Evolutionary conservation across 371 early-diverging fungal genomes (phyloP).

Genomic region (Mortierella sp.): DNA sequence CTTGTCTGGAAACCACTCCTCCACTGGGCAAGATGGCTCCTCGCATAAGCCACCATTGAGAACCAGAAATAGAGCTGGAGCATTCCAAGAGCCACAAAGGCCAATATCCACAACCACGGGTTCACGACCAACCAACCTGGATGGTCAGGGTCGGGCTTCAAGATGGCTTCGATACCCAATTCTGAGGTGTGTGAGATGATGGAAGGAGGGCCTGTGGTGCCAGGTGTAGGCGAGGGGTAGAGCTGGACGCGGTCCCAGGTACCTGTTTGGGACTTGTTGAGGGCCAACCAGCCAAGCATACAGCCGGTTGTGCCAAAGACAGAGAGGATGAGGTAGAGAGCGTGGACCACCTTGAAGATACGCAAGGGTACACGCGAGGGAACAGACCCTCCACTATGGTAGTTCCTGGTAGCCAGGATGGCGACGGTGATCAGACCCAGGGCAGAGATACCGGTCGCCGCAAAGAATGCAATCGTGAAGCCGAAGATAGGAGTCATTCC

Average conservation of each 20-base stretch:
- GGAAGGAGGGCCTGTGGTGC: neutral
- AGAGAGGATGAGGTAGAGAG: conserved; percentile 11
- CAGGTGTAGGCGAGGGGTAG: neutral
- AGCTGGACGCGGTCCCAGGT: conserved; percentile 16
- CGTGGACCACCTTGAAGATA: conserved; percentile 27
- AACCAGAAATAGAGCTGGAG: conserved; percentile 32
- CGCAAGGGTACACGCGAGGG: neutral
- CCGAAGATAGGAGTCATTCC: conserved; percentile 2
- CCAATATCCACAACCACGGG: conserved; percentile 25
- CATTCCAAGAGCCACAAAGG: conserved; percentile 11
- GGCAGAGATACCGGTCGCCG: neutral
- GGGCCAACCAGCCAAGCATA: conserved; percentile 30
- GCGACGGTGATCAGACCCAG: neutral
- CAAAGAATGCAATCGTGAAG: neutral
- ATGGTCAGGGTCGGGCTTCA: conserved; percentile 14
- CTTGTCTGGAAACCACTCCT: conserved; percentile 8
- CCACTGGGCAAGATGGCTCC: conserved; percentile 14
- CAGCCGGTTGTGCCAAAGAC: conserved; percentile 18
- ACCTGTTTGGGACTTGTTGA: conserved; percentile 34
- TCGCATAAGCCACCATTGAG: conserved; percentile 29
- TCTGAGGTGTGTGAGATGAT: neutral
- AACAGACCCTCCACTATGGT: neutral
- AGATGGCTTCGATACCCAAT: conserved; percentile 27
- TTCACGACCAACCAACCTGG: conserved; percentile 25
- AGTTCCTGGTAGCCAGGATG: neutral